Base-by-base conservation (phyloP, 2,329 filamentous ascomycete species). In the Cyclaneusma minus region DNA sequence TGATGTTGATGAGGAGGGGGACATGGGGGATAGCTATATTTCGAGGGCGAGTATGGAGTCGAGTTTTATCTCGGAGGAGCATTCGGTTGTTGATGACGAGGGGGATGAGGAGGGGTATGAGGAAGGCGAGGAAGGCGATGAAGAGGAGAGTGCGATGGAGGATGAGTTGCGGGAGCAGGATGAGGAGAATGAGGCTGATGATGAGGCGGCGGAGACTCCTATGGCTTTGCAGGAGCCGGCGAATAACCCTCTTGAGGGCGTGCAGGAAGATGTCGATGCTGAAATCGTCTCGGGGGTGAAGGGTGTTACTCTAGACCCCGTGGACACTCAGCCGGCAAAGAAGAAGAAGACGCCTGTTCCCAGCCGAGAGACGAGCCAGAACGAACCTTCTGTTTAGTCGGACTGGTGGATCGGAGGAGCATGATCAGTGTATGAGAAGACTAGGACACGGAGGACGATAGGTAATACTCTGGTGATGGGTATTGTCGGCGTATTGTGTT, bases 251-350 rank as follows among this genome's bases (percentile, higher is more conserved):
- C 12, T 16, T 14, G 22, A 16, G 14, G 23, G 4, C 15, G n/a
- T 11, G 25, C n/a, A 55, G 5, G 48, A 57, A 32, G 68, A 73
- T 36, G 29, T 58, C 7, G 51, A 55, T 28, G 68, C 65, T 3
- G 66, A 73, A 44, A 38, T 68, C 15, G 71, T 73, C 28, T 71
- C 67, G 11, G 68, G 68, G 29, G 47, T 74, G 49, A 58, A 60
- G 48, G 55, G 65, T 33, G 45, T 73, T 27, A 52, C 54, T 27
- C 35, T 67, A 18, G 56, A 61, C n/a, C n/a, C n/a, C n/a, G n/a
- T n/a, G 7, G 34, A 38, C 25, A 28, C 36, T 31, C 26, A 34
- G 7, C 16, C 32, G 13, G 34, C 35, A n/a, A 29, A 36, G 17
- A 29, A 34, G 0, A 12, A 24, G n/a, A 34, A 36, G 13, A 15